Percentiles rank a stretch among this genome's conserved stretches.
Evolutionary conservation across 2,329 filamentous ascomycete genomes (phyloP).

Genomic region (Didymella exigua): DNA sequence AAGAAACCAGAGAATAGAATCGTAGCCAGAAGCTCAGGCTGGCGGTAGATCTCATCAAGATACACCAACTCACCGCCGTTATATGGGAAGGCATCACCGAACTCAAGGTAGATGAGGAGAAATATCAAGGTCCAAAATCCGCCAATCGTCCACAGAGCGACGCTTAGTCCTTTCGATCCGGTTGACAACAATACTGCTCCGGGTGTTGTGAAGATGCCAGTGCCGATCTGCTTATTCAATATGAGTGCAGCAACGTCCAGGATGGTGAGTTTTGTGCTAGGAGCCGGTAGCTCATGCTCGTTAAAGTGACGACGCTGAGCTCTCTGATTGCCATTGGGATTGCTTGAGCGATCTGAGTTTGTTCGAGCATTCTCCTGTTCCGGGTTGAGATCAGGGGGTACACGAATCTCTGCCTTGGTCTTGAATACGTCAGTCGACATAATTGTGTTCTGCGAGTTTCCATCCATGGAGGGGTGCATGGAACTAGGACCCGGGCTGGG

Average conservation of each 20-base stretch:
- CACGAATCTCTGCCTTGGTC: background rate
- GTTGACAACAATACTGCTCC: constrained; percentile 53
- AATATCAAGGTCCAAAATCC: constrained; percentile 55
- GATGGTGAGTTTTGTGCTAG: constrained; percentile 8
- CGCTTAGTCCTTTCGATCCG: constrained; percentile 43
- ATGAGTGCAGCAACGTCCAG: constrained; percentile 19
- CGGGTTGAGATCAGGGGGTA: background rate
- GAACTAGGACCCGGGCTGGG: background rate
- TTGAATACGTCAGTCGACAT: background rate
- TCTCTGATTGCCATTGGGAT: background rate
- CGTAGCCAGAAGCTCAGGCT: background rate
- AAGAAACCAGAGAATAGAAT: constrained; percentile 33
- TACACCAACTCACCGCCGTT: constrained; percentile 52
- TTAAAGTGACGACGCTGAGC: background rate
- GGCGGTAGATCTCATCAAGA: constrained; percentile 33
- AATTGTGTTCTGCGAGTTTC: background rate
- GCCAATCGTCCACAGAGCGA: constrained; percentile 58
- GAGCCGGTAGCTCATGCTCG: background rate
- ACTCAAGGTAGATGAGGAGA: constrained; percentile 55
- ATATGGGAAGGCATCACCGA: constrained; percentile 56
- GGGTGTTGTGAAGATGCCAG: constrained; percentile 58
- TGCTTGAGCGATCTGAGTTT: background rate
- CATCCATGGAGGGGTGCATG: background rate
- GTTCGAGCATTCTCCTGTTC: background rate
- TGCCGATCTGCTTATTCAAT: constrained; percentile 47